Evolutionary conservation across 768 basidiomycete genomes (phyloP).

Genomic region (button mushroom (Agaricus bisporus)): DNA sequence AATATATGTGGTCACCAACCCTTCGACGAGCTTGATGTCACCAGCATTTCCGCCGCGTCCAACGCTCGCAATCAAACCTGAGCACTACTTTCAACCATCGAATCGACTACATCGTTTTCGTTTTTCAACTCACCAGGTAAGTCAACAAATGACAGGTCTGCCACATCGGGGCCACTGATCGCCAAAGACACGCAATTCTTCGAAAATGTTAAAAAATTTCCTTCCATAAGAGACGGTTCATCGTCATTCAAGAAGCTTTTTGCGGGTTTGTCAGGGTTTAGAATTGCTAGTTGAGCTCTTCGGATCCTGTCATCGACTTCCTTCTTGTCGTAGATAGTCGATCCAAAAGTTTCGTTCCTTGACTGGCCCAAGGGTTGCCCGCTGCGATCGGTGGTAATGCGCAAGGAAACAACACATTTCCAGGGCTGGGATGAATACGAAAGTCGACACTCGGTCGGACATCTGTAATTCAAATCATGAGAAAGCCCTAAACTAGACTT

Average conservation of each 20-base stretch:
- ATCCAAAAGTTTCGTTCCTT: constrained; percentile 37
- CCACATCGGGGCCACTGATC: constrained; percentile 39
- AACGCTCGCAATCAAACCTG: constrained; percentile 6
- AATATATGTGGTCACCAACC: constrained; percentile 55
- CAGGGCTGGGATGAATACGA: constrained; percentile 33
- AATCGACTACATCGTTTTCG: not conserved
- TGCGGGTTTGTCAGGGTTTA: constrained; percentile 41
- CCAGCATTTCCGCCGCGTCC: constrained; percentile 28
- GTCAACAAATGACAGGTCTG: constrained; percentile 45
- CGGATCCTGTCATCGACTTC: constrained; percentile 63
- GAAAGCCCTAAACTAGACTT: not conserved
- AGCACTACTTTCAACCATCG: not conserved
- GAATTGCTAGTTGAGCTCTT: constrained; percentile 58
- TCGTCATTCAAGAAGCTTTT: constrained; percentile 33
- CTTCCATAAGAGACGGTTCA: constrained; percentile 13
- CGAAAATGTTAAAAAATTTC: constrained; percentile 36
- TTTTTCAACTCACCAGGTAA: constrained; percentile 37
- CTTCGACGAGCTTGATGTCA: constrained; percentile 59
- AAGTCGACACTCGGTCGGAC: constrained; percentile 53
- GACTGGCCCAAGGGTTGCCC: constrained; percentile 34
- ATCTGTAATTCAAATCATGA: constrained; percentile 25
- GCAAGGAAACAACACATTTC: constrained; percentile 47
- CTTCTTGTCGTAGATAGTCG: constrained; percentile 39
- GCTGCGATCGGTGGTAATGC: constrained; percentile 32
- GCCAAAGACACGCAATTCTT: constrained; percentile 50